Percentiles rank a stretch among this genome's conserved stretches.
These are phyloP conservation scores for Rhodotorula paludigena DNA, from an alignment of 768 basidiomycete genomes.

Conservation along the genomic window DNA sequence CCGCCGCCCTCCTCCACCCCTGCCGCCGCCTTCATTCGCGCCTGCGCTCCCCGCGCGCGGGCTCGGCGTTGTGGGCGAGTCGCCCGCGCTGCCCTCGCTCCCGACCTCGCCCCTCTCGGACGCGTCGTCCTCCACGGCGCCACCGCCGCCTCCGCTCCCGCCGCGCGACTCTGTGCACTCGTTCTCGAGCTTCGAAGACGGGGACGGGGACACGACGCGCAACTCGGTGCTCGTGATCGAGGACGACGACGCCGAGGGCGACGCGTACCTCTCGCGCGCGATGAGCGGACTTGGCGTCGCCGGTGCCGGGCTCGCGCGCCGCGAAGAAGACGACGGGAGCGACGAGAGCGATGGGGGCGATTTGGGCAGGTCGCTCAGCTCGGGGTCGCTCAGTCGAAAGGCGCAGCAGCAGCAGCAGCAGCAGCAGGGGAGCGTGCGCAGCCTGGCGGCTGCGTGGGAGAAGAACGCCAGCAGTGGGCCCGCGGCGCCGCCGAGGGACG, in stretches of 20 bases:
- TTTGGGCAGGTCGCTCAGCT: conserved; percentile 1
- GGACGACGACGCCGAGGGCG: not conserved
- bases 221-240: not conserved
- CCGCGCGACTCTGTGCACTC: not conserved
- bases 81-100: conserved; percentile 3
- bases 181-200: not conserved
- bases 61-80: not conserved
- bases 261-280: not conserved
- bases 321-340: conserved; percentile 4
- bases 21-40: not conserved
- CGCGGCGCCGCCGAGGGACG: not conserved
- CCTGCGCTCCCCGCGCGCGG: not conserved
- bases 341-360: conserved; percentile 11
- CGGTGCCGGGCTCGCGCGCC: not conserved
- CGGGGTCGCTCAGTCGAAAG: not conserved
- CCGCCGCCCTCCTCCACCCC: not conserved
- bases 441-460: conserved; percentile 12
- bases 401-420: not conserved
- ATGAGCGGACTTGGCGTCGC: not conserved
- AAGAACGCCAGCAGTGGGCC: not conserved
- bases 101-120: not conserved
- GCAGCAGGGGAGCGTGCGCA: conserved; percentile 2
- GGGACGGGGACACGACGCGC: not conserved
- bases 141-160: not conserved
- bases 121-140: not conserved